Evolutionary conservation across 768 basidiomycete genomes (phyloP), one percentile per base, ranked within the genome.

Genomic region (Leccinum fibrillosum): DNA sequence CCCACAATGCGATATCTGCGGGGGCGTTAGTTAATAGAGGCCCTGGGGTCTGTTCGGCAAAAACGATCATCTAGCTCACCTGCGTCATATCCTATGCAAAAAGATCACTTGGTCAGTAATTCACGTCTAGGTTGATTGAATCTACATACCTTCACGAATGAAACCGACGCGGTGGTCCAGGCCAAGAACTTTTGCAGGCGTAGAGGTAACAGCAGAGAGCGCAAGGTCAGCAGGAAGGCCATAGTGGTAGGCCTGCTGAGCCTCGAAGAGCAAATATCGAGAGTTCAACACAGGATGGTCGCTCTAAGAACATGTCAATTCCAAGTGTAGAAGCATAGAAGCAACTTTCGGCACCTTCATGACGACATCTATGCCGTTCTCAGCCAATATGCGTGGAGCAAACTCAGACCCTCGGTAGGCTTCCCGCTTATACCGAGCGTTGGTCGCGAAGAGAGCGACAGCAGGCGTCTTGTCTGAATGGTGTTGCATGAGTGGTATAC

Each of bases 371-470:
- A 88, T 74, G 4, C 81, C 83, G 10, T 80, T 75, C 47, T 86
- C 82, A 0, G 81, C 73, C 9, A 89, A 72, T 56, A 88, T 81
- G 50, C 80, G 79, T 2, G 84, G 77, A 2, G 86, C 86, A 59
- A 83, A 88, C 62, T 88, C 85, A 2, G 83, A 82, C 3, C 82
- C 85, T 12, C 85, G 74, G 64, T 83, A 88, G 1, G 88, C 79
- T 64, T 85, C 85, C 13, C 81, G 77, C 73, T 87, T 88, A 61
- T 75, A 74, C 77, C 86, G 77, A 63, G 87, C 83, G 67, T 87
- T 88, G 37, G 87, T 92, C 3, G 90, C 88, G 59, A 93, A 94
- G 44, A 96, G 71, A 2, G 94, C 92, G 42, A 86, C 77, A 2
- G 89, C 85, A 0, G 93, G 92, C 11, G 85, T 77, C 6, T 75